Evolutionary conservation across 108 stramenopile genomes (phyloP).

Genomic region (Cyclotella sp.): DNA sequence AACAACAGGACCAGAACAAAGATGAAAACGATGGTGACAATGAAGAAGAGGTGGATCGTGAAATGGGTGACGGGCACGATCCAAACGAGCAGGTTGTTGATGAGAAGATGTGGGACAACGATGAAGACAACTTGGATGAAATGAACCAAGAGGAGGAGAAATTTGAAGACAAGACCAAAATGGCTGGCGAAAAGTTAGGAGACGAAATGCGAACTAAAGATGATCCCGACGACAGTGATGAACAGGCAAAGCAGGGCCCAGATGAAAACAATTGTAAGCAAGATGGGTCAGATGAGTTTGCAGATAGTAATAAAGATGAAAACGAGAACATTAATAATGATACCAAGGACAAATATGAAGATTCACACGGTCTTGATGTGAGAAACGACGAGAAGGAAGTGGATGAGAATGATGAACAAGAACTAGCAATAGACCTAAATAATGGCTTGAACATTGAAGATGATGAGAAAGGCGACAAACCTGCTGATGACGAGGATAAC

Average conservation of each 20-base stretch:
- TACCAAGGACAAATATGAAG: slow-evolving; percentile 82
- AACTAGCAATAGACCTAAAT: slow-evolving; percentile 58
- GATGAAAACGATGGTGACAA: slow-evolving; percentile 78
- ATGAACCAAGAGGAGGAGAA: slow-evolving; percentile 87
- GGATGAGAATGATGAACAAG: slow-evolving; percentile 55
- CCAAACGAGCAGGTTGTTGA: slow-evolving; percentile 95
- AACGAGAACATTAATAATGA: slow-evolving; percentile 73
- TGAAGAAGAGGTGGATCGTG: slow-evolving; percentile 95
- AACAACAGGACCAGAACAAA: slow-evolving; percentile 76
- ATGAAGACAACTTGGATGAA: slow-evolving; percentile 94
- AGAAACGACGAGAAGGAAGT: slow-evolving; percentile 55
- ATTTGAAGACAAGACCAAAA: slow-evolving; percentile 91
- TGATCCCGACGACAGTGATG: slow-evolving; percentile 67
- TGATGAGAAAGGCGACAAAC: slow-evolving; percentile 53
- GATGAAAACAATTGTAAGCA: slow-evolving; percentile 57
- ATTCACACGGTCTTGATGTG: slow-evolving; percentile 75
- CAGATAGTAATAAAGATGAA: slow-evolving; percentile 41
- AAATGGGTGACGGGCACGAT: slow-evolving; percentile 96
- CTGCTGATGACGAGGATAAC: slow-evolving; percentile 49
- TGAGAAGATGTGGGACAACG: slow-evolving; percentile 96
- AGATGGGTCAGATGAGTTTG: slow-evolving; percentile 42
- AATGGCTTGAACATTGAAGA: slow-evolving; percentile 57
- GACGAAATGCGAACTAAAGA: slow-evolving; percentile 96
- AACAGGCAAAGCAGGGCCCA: slow-evolving; percentile 43
- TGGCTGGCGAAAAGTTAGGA: slow-evolving; percentile 83